phyloP scores from a whole-genome alignment of 139 green algal genomes.

The Chlorella vulgaris region DNA sequence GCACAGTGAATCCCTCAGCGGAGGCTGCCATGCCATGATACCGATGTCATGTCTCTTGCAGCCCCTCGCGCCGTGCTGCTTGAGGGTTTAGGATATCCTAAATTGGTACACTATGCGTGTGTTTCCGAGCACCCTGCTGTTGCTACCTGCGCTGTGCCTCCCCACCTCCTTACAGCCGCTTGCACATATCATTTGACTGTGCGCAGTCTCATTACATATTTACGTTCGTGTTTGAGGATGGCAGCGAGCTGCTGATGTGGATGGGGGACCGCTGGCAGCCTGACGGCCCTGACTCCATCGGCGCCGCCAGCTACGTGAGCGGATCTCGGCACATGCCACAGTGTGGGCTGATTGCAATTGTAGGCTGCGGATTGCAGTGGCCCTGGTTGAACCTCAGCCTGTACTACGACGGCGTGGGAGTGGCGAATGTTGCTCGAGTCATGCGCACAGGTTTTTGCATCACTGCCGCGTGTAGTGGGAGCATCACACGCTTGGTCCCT shows the following conservation, averaged over 20 bases:
- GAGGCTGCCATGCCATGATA: not conserved
- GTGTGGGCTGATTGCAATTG: not conserved
- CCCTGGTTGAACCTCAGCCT: not conserved
- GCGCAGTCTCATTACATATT: slow-evolving; percentile 17
- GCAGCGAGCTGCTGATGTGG: slow-evolving; percentile 8
- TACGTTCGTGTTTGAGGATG: slow-evolving; percentile 1
- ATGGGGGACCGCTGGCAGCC: slow-evolving; percentile 26
- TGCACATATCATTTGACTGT: too few species aligned
- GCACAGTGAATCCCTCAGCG: not conserved
- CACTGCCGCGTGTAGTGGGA: not conserved
- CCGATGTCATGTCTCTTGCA: too few species aligned
- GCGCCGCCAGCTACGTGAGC: slow-evolving; percentile 12
- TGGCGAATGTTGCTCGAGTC: not conserved
- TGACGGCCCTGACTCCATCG: not conserved
- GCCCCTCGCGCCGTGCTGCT: too few species aligned
- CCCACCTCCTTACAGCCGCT: too few species aligned
- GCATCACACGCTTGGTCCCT: not conserved
- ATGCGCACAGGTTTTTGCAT: not conserved
- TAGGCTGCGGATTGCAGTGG: not conserved
- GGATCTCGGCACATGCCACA: not conserved
- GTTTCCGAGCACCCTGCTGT: too few species aligned
- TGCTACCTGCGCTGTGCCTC: too few species aligned
- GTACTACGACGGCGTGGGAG: not conserved
- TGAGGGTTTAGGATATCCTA: too few species aligned
- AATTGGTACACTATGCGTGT: too few species aligned